A percentile compares a stretch with the other conserved stretches of the same genome.
These are phyloP conservation scores for Macrocybe gigantea DNA, from an alignment of 768 basidiomycete species.

Conservation along the genomic window DNA sequence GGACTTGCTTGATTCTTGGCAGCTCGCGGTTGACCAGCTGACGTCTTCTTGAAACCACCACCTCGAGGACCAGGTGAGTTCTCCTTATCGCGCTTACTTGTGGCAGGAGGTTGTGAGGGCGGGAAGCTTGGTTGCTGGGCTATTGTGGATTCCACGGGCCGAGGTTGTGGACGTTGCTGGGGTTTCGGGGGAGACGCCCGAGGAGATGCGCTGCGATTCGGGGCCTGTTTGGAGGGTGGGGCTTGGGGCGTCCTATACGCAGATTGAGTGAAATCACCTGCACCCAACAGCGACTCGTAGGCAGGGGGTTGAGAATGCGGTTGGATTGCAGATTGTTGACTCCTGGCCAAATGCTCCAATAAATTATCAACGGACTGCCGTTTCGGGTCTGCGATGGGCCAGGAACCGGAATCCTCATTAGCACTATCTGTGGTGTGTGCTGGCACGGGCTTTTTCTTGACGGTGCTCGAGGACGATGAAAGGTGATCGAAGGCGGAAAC, in stretches of 20 bases:
- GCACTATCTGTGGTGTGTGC: constrained; percentile 33
- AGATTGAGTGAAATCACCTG: constrained; percentile 39
- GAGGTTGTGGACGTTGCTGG: constrained; percentile 41
- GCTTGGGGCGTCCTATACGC: constrained; percentile 49
- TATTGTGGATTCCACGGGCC: constrained; percentile 36
- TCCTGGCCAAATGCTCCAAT: constrained; percentile 64
- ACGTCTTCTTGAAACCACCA: constrained; percentile 28
- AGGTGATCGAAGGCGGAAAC: constrained; percentile 82
- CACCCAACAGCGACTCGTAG: constrained; percentile 40
- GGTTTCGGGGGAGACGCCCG: constrained; percentile 61
- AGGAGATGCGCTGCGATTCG: constrained; percentile 47
- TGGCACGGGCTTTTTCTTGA: constrained; percentile 71
- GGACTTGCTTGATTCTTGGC: constrained; percentile 42
- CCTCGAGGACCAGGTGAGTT: constrained; percentile 61
- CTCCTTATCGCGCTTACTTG: constrained; percentile 52
- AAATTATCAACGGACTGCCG: constrained; percentile 81
- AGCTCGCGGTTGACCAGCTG: constrained; percentile 32
- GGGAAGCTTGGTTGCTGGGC: no score
- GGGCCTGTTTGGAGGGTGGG: constrained; percentile 52
- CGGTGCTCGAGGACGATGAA: constrained; percentile 36
- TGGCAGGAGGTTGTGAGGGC: constrained; percentile 18
- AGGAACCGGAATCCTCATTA: constrained; percentile 60
- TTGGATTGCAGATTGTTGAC: constrained; percentile 29
- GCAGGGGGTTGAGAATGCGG: constrained; percentile 29
- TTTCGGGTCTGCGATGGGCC: constrained; percentile 53